Base-by-base conservation (phyloP, 108 stramenopile species). In the Asterionellopsis glacialis region DNA sequence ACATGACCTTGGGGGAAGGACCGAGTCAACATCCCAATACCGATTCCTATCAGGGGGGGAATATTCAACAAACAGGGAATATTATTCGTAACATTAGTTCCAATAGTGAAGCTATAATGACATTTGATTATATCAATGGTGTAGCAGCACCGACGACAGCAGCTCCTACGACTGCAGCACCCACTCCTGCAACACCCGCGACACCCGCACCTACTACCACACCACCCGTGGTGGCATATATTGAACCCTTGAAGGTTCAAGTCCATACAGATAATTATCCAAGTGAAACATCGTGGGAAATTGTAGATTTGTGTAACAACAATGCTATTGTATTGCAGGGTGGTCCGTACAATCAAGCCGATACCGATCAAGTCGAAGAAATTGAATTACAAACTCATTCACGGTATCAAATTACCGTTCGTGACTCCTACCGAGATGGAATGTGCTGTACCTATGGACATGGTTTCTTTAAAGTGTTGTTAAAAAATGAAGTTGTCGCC, bases 41-140 rank as follows among this genome's bases (percentile, higher is more conserved):
- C 9, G 75, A 76, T 54, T 59, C 68, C 13, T 82, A 82, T 28
- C 65, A 75, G 54, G 41, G 55, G 18, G 80, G 80, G 23, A 48
- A 49, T 19, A 59, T 80, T 11, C 15, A 12, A 23, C 39, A 44
- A 18, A 65, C 81, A 11, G 72, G 72, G 16, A 66, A 74, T 9
- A 28, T 57, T 6, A 76, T 82, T 53, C 51, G 40, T 21, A 44
- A 69, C 19, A 67, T 73, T 25, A 69, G 67, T 28, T n/a, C n/a
- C n/a, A 45, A 41, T 15, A 45, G 63, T 39, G 27, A 28, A 1
- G 16, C 39, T 9, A 67, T 65, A 54, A 80, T 80, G 79, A 62
- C 67, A 13, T 78, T 78, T 59, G 11, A 50, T n/a, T 73, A 12
- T 33, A 38, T 11, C 57, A 16, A 41, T 24, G 27, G n/a, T 27